These are phyloP conservation scores for Capniomyces stellatus DNA, from an alignment of 371 early-diverging fungal genomes.

Conservation along the genomic window DNA sequence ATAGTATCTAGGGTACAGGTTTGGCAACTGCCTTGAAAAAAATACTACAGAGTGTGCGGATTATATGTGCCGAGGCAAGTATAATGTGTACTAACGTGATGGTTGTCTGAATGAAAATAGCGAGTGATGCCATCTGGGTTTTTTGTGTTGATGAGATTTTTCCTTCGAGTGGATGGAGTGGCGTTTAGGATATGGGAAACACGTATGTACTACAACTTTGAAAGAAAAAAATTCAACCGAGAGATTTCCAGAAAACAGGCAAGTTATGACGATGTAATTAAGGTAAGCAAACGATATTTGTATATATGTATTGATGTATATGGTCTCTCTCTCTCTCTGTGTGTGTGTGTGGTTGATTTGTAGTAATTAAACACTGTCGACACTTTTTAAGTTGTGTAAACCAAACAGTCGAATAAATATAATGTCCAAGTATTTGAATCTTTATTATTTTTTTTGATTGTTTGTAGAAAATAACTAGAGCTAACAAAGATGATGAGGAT, in stretches of 20 bases:
- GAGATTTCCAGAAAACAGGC: conserved; percentile 53
- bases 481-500: conserved; percentile 18
- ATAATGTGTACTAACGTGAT: conserved; percentile 3
- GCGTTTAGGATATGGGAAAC: conserved; percentile 75
- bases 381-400: background rate
- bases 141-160: conserved; percentile 68
- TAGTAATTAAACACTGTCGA: background rate
- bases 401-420: background rate
- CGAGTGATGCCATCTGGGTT: conserved; percentile 87
- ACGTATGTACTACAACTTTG: conserved; percentile 72
- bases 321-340: background rate
- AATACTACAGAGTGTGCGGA: background rate
- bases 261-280: conserved; percentile 32
- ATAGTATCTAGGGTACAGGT: background rate
- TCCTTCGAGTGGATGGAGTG: conserved; percentile 86
- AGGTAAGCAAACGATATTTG: conserved; percentile 5
- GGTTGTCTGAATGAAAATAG: no score
- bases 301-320: background rate
- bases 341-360: background rate
- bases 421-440: background rate
- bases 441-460: background rate
- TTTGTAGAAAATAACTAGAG: background rate
- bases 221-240: conserved; percentile 34
- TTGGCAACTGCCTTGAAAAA: background rate
- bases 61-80: background rate